phyloP scores from a whole-genome alignment of 2,329 filamentous ascomycete genomes.

The Botrytis deweyae region DNA sequence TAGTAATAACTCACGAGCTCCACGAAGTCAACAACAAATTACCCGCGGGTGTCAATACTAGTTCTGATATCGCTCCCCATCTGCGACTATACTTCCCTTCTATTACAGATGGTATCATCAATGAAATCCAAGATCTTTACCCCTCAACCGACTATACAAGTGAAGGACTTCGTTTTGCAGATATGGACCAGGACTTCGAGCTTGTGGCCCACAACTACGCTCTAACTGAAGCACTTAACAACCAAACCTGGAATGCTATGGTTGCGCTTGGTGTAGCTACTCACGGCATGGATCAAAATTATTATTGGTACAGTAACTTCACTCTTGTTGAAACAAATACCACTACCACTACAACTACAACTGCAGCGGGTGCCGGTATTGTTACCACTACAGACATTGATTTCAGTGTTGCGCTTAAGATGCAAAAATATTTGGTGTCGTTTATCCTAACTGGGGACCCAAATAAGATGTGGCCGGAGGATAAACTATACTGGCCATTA shows the following conservation, averaged over 20 bases:
- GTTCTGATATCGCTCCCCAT: slow-evolving; percentile 39
- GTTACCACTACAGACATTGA: slow-evolving; percentile 33
- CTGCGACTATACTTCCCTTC: slow-evolving; percentile 40
- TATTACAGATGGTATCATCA: slow-evolving; percentile 40
- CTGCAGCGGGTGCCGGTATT: slow-evolving; percentile 24
- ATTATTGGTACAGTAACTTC: slow-evolving; percentile 41
- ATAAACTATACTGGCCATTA: slow-evolving; percentile 1
- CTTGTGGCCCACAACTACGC: slow-evolving; percentile 41
- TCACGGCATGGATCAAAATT: slow-evolving; percentile 42
- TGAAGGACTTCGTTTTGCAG: slow-evolving; percentile 40
- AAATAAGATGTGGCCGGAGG: slow-evolving; percentile 2
- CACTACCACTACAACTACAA: slow-evolving; percentile 22
- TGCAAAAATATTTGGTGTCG: slow-evolving; percentile 43
- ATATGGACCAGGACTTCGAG: slow-evolving; percentile 42
- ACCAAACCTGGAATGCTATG: slow-evolving; percentile 43
- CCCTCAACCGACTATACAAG: slow-evolving; percentile 40
- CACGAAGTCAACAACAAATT: slow-evolving; percentile 40
- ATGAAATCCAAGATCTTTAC: slow-evolving; percentile 39
- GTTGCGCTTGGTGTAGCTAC: slow-evolving; percentile 39
- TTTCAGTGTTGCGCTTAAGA: slow-evolving; percentile 35
- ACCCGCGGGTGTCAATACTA: slow-evolving; percentile 39
- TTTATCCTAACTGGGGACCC: slow-evolving; percentile 40
- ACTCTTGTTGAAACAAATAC: slow-evolving; percentile 29
- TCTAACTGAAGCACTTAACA: slow-evolving; percentile 40
- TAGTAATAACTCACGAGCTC: slow-evolving; percentile 41